Conservation (phyloP, 2,329 filamentous ascomycete genomes). For the Pseudogymnoascus sp. region DNA sequence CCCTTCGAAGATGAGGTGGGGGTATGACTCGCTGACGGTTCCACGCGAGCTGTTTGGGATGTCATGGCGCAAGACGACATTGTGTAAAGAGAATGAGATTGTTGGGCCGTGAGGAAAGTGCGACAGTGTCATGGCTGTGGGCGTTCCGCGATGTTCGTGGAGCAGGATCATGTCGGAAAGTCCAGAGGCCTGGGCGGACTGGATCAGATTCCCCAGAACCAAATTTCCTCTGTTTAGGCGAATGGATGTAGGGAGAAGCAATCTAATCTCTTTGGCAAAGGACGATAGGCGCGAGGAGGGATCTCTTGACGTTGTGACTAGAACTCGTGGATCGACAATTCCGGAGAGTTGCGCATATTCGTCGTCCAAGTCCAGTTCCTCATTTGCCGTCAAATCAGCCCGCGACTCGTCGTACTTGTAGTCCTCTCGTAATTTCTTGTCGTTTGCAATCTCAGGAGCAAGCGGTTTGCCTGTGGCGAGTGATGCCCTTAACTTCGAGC, state of each 20-base stretch:
- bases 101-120: slow-evolving; percentile 87
- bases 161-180: slow-evolving; percentile 79
- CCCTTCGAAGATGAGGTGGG: slow-evolving; percentile 90
- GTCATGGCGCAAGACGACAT: slow-evolving; percentile 85
- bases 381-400: slow-evolving; percentile 56
- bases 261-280: slow-evolving; percentile 85
- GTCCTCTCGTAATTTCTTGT: slow-evolving; percentile 74
- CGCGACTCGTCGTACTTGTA: slow-evolving; percentile 89
- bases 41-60: slow-evolving; percentile 82
- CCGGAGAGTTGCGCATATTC: slow-evolving; percentile 90
- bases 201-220: slow-evolving; percentile 75
- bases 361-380: slow-evolving; percentile 70
- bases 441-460: slow-evolving; percentile 73
- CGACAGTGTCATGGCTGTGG: slow-evolving; percentile 78
- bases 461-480: slow-evolving; percentile 83
- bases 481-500: slow-evolving; percentile 76
- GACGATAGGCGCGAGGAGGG: slow-evolving; percentile 77
- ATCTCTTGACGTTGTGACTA: slow-evolving; percentile 85
- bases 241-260: slow-evolving; percentile 77
- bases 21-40: slow-evolving; percentile 86
- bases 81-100: slow-evolving; percentile 79
- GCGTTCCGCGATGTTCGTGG: slow-evolving; percentile 87
- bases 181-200: slow-evolving; percentile 69
- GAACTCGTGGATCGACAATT: slow-evolving; percentile 76
- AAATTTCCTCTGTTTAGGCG: slow-evolving; percentile 87